Conservation (phyloP, 345 rosid species). For the thale cress (Arabidopsis thaliana) region DNA sequence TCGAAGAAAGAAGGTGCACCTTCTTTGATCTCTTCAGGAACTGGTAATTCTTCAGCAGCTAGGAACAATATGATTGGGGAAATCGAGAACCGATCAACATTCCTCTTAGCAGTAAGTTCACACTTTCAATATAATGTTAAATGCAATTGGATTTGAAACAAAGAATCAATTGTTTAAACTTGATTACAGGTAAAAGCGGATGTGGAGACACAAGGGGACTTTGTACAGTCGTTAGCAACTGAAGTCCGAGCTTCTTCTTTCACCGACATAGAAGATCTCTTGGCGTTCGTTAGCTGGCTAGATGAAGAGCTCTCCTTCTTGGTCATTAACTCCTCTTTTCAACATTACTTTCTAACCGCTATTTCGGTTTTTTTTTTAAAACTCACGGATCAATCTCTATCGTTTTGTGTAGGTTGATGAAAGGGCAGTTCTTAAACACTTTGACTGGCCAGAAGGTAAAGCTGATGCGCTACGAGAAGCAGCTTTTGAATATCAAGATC, state of each 20-base stretch:
- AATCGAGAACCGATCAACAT: slow-evolving; percentile 88
- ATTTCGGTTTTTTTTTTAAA: neutral
- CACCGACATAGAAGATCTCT: slow-evolving; percentile 70
- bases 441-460: slow-evolving; percentile 99
- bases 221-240: slow-evolving; percentile 87
- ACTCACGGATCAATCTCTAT: neutral
- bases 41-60: slow-evolving; percentile 72
- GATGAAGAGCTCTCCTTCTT: slow-evolving; percentile 98
- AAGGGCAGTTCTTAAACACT: slow-evolving; percentile 97
- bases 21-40: slow-evolving; percentile 65
- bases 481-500: slow-evolving; percentile 95
- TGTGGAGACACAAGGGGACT: slow-evolving; percentile 98
- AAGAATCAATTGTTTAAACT: neutral
- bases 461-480: slow-evolving; percentile 98
- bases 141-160: neutral
- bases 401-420: slow-evolving; percentile 76
- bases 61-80: slow-evolving; percentile 97
- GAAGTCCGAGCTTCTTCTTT: slow-evolving; percentile 93
- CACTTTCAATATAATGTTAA: neutral
- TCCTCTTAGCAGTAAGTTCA: slow-evolving; percentile 82
- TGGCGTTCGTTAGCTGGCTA: slow-evolving; percentile 95
- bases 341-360: neutral
- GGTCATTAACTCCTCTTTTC: slow-evolving; percentile 47
- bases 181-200: slow-evolving; percentile 89
- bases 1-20: slow-evolving; percentile 83